Evolutionary conservation across 164 flowering plant species (phyloP), one percentile per base, ranked within the genome.

Genomic region (Saururus chinensis): DNA sequence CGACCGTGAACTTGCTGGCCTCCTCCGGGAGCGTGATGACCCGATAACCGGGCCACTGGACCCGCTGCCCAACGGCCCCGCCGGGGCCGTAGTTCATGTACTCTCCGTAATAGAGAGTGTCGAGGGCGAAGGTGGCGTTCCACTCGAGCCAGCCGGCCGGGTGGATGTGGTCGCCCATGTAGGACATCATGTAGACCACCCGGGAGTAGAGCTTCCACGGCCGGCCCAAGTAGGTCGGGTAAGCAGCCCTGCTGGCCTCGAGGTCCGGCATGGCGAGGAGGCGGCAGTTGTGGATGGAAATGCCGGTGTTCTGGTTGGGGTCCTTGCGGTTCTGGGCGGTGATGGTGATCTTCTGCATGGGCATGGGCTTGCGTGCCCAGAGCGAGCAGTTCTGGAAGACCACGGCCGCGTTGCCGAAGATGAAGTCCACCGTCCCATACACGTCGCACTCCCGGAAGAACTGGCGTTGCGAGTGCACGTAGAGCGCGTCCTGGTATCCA

Each of bases 61-160:
- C 89, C 48, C 99, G 88, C 49, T 77, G 75, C 0, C 83, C 91
- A 0, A 81, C 62, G 0, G 82, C 93, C 9, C 75, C 88, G 10
- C 97, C 96, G 0, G 97, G 99, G 5, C 99, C 99, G 17, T 42
- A 72, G 55, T 95, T 95, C 87, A 86, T 77, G 67, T 91, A 95
- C 73, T 95, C 99, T 0, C 99, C 99, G 49, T 88, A 95, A 68
- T 89, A 95, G 20, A 95, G 37, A 0, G 88, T 89, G 54, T 89
- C 89, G 0, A 95, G 69, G 0, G 97, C 92, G 61, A 82, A 89
- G 6, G 76, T 70, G 0, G 74, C 73, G 25, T 84, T 82, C 99
- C 97, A 95, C 70, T 86, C 96, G 0, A 91, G 77, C 99, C 97
- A 95, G 0, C 99, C 99, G 11, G 75, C 65, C 0, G 99, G 93